Base-by-base conservation (phyloP, 1,284 basidiomycete genomes). In the Mixia osmundae region DNA sequence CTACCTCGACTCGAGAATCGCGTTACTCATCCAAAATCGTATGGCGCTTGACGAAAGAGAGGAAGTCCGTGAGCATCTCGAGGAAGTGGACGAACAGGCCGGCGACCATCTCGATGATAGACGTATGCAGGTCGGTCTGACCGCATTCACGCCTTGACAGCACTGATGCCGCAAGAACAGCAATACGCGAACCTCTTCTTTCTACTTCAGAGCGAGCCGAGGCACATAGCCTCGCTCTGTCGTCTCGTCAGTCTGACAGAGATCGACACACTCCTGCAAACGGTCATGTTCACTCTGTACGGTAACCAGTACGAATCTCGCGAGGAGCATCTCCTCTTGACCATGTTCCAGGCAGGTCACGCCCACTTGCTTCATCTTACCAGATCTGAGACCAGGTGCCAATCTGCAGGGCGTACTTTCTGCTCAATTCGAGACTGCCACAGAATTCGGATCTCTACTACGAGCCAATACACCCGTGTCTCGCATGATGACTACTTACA, bases 401-500 rank as follows among this genome's bases (percentile, higher is more conserved):
- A 9, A 33, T 30, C 23, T 15, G n/a, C 56, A 95, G 65, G 89
- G 82, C 48, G 91, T 99, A 3, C 64, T 99, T 8, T 87, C 87
- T 14, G 85, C 89, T 10, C 91, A 97, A 57, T 95, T 97, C 60
- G 89, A 97, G 59, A 91, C 78, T 3, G 83, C 89, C 5, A 87
- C 85, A 37, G 89, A 97, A 57, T 95, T 97, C 49, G 85, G 85
- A 4, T 94, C 87, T 4, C 67, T 99, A 10, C 69, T 99, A 19
- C 78, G 91, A 35, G 87, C 89, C 41, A 97, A 97, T 60, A 97
- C 91, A 30, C 89, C 91, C 33, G 89, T 95, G 14, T 95, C 87
- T 36, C 74, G 91, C 32, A 95, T 97, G 89, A 95, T 99, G 89
- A 95, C 91, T 27, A 95, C 89, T 15, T 99, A 97, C 60, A 95